Base-by-base conservation (phyloP, 2,329 filamentous ascomycete species). In the Aciculosporium take region DNA sequence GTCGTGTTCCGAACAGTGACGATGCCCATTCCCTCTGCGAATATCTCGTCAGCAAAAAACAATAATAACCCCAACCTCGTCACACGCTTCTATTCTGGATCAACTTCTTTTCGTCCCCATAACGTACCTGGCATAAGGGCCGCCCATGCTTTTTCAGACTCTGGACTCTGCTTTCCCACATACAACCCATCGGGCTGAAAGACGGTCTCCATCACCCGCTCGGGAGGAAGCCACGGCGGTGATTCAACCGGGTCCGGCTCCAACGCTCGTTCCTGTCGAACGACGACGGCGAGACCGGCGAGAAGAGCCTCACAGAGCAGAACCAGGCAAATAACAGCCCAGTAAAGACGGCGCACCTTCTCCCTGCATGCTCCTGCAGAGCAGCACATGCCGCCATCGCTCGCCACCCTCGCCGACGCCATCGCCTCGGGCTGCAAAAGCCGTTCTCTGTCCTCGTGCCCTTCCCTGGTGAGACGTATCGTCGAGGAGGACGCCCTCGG, bases 121-220 rank as follows among this genome's bases (percentile, higher is more conserved):
- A 30, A 8, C 18, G 27, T 39, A 39, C 37, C 29, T 32, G 37
- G 37, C 37, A 39, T 39, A n/a, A 39, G 29, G 17, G 29, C 37
- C 7, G 13, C 3, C 37, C 37, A 39, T 8, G 37, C 37, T 13
- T 18, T 13, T 7, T 39, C 37, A 15, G 37, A 17, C 29, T 32
- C 37, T 13, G 20, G 12, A 18, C 20, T 32, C 12, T 25, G 20
- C 28, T 27, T 6, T 5, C 37, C 37, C 6, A 24, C 37, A 13
- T 39, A 39, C 9, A 25, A n/a, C 29, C 24, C 29, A 21, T 39
- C 29, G n/a, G 29, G 21, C 12, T 25, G 37, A 21, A 39, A 39
- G 10, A 39, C 25, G 8, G 28, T 39, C 15, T 25, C 20, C 10
- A 39, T 25, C 21, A 6, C 18, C 5, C 18, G n/a, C 21, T 39